Percentiles rank a stretch among this genome's conserved stretches.
phyloP scores from a whole-genome alignment of 192 early-diverging fungal species.

The Dissophora globulifera region DNA sequence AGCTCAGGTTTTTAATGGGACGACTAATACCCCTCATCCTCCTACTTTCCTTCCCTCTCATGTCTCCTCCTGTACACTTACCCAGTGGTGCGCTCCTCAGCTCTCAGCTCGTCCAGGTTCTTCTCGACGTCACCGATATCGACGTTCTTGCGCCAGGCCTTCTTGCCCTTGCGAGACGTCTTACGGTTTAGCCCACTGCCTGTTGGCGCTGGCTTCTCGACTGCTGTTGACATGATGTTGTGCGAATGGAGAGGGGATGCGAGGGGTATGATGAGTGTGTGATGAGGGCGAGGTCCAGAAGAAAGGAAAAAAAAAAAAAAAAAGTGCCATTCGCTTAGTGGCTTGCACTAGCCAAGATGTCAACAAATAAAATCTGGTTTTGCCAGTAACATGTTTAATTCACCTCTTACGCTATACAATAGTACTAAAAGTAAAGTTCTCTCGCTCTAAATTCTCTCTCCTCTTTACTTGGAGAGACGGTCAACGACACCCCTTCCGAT shows the following conservation, averaged over 20 bases:
- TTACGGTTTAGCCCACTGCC: constrained; percentile 48
- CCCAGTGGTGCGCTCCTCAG: constrained; percentile 81
- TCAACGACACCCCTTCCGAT: constrained; percentile 88
- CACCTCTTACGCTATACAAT: not conserved
- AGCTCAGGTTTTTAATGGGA: no score
- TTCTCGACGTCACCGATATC: constrained; percentile 84
- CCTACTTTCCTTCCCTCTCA: not conserved
- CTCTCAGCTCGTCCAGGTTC: constrained; percentile 72
- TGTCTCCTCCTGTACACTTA: constrained; percentile 23
- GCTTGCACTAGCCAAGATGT: not conserved
- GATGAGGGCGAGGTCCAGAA: not conserved
- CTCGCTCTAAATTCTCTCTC: not conserved
- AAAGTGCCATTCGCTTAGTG: not conserved
- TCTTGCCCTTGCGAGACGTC: constrained; percentile 83
- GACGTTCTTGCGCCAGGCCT: constrained; percentile 93
- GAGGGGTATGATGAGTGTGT: not conserved
- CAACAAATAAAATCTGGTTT: not conserved
- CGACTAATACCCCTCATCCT: no score
- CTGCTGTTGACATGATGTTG: constrained; percentile 27
- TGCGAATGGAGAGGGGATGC: not conserved
- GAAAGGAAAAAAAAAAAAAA: constrained; percentile 12
- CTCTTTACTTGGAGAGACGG: constrained; percentile 49
- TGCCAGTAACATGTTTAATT: not conserved
- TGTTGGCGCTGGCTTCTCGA: constrained; percentile 62
- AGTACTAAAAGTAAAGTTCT: no score